Percentiles rank a stretch among this genome's conserved stretches.
Conservation (phyloP, 768 basidiomycete species). For the Polyporus arcularius region DNA sequence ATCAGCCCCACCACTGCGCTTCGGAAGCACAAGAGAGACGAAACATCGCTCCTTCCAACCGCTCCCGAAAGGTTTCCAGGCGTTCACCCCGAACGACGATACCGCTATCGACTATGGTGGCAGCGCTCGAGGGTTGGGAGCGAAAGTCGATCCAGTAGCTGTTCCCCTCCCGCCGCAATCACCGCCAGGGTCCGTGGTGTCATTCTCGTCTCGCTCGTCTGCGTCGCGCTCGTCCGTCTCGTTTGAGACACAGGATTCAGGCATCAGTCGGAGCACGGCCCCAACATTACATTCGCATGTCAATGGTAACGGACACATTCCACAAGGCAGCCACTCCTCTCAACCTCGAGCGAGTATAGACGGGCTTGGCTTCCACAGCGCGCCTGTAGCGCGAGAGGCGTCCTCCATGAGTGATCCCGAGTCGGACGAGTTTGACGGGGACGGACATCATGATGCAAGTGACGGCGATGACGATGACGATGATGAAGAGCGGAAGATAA, state of each 20-base stretch:
- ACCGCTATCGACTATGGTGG: constrained; percentile 24
- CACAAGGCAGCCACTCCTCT: constrained; percentile 32
- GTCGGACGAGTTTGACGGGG: constrained; percentile 17
- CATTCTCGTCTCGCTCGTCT: constrained; percentile 79
- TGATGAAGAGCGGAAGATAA: constrained; percentile 53
- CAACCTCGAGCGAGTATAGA: constrained; percentile 23
- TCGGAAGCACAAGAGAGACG: constrained; percentile 25
- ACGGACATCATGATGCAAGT: background rate
- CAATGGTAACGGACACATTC: constrained; percentile 22
- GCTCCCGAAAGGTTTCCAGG: constrained; percentile 18
- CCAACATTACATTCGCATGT: constrained; percentile 47
- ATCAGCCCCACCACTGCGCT: constrained; percentile 22
- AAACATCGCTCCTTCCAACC: constrained; percentile 20
- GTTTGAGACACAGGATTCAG: constrained; percentile 38
- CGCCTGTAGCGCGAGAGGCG: constrained; percentile 6
- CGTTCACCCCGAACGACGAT: constrained; percentile 27
- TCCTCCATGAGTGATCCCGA: constrained; percentile 15
- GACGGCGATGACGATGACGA: constrained; percentile 37
- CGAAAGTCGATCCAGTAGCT: constrained; percentile 53
- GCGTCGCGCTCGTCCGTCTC: constrained; percentile 55
- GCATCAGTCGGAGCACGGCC: constrained; percentile 37
- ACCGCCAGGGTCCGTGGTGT: constrained; percentile 69
- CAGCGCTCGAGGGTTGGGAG: constrained; percentile 19
- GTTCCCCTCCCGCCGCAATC: constrained; percentile 71
- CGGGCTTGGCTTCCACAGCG: constrained; percentile 17